Conservation (phyloP, 1,139 yeast species). For the Debaryomyces sp. region DNA sequence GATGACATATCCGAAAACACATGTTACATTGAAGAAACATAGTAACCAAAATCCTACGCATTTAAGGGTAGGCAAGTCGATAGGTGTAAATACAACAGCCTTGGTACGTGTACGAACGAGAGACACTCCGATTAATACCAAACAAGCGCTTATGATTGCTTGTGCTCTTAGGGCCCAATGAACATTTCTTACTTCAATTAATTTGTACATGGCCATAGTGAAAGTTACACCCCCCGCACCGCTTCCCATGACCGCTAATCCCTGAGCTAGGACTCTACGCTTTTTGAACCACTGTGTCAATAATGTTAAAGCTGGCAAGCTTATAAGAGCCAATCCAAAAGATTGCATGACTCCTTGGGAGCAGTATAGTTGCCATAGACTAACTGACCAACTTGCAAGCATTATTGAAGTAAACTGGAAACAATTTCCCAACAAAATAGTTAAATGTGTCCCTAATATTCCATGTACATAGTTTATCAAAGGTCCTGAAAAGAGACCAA, state of each 20-base stretch:
- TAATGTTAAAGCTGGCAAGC: conserved; percentile 44
- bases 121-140: conserved; percentile 33
- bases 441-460: conserved; percentile 38
- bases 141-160: conserved; percentile 35
- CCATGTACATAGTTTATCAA: conserved; percentile 43
- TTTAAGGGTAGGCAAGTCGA: conserved; percentile 30
- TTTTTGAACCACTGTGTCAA: conserved; percentile 59
- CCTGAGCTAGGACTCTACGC: conserved; percentile 57
- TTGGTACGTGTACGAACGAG: conserved; percentile 27
- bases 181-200: conserved; percentile 28
- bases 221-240: conserved; percentile 63
- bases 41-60: conserved; percentile 36
- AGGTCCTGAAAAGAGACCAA: conserved; percentile 39
- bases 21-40: conserved; percentile 35
- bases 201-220: conserved; percentile 39
- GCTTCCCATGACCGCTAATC: conserved; percentile 61
- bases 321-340: conserved; percentile 49
- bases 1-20: conserved; percentile 50
- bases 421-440: conserved; percentile 41
- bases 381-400: conserved; percentile 55
- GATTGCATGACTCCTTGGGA: conserved; percentile 56
- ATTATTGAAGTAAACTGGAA: conserved; percentile 54
- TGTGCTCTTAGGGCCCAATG: conserved; percentile 42
- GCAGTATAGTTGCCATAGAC: conserved; percentile 54
- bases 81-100: conserved; percentile 34